Evolutionary conservation across 306 rosid genomes (phyloP).

Genomic region (Gleditsia sinensis): DNA sequence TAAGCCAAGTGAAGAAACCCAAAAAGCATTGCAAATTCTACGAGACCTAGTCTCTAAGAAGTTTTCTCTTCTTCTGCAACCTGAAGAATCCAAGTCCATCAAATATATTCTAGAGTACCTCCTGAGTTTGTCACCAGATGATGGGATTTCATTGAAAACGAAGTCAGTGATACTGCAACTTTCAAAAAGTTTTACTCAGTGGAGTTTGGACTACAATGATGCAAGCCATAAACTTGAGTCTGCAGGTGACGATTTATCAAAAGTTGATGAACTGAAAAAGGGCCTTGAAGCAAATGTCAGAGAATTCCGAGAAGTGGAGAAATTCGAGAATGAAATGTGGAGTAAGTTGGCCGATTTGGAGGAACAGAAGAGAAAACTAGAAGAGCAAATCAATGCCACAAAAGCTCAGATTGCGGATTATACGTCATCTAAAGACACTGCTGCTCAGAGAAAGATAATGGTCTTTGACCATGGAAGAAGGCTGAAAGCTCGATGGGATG

Average conservation of each 20-base stretch:
- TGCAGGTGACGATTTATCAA: background rate
- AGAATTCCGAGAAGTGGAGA: conserved; percentile 26
- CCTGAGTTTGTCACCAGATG: conserved; percentile 27
- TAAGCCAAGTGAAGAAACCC: conserved; percentile 35
- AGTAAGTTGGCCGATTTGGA: background rate
- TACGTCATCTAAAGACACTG: background rate
- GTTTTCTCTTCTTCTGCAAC: conserved; percentile 27
- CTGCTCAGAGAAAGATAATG: conserved; percentile 22
- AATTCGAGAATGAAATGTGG: conserved; percentile 1
- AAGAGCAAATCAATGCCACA: conserved; percentile 32
- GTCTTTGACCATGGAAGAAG: conserved; percentile 18
- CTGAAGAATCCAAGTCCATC: conserved; percentile 20
- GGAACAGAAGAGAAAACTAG: conserved; percentile 35
- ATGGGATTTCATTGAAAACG: conserved; percentile 26
- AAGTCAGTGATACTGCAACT: conserved; percentile 14
- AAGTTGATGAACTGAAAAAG: conserved; percentile 9
- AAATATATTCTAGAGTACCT: conserved; percentile 16
- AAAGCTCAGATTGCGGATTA: conserved; percentile 28
- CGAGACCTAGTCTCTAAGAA: conserved; percentile 10
- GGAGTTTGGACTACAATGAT: conserved; percentile 31
- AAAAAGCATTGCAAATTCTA: conserved; percentile 5
- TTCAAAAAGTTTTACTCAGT: conserved; percentile 13
- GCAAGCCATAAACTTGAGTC: conserved; percentile 35
- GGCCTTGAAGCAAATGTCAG: conserved; percentile 23
- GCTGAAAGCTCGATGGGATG: conserved; percentile 21